Percentiles rank a stretch among this genome's conserved stretches.
Conservation (phyloP, 164 flowering plant genomes). For the Berberis vulgaris region DNA sequence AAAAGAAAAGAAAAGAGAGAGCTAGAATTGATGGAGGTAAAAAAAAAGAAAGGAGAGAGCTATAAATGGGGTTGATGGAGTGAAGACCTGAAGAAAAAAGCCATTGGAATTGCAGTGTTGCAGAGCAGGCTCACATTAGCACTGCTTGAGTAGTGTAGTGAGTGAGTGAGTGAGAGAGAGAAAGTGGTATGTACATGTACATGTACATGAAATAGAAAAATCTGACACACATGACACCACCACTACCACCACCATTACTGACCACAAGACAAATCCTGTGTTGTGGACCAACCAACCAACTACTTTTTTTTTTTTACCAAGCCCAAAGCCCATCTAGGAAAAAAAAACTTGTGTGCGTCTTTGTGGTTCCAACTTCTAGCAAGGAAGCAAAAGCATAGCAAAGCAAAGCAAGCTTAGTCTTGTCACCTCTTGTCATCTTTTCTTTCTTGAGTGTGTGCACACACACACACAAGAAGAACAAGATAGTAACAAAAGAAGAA, state of each 20-base stretch:
- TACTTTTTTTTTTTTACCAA: too few relatives aligned
- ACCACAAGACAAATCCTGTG: too few relatives aligned
- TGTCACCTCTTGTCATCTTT: neutral
- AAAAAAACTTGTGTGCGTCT: too few relatives aligned
- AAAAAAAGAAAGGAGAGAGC: neutral
- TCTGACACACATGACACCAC: too few relatives aligned
- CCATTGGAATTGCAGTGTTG: neutral
- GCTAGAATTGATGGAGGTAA: neutral
- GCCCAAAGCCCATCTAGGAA: too few relatives aligned
- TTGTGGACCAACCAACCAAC: too few relatives aligned
- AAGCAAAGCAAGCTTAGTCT: neutral
- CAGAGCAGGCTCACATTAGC: neutral
- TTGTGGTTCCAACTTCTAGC: too few relatives aligned
- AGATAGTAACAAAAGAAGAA: neutral
- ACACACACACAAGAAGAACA: conserved; percentile 5
- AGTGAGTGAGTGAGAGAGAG: neutral
- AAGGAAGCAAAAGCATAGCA: neutral
- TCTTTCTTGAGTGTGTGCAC: neutral
- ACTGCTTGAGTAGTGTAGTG: neutral
- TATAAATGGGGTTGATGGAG: too few relatives aligned
- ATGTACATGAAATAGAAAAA: too few relatives aligned
- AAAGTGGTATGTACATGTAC: neutral
- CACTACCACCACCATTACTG: too few relatives aligned
- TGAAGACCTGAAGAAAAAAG: neutral
- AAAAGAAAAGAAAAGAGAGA: neutral